Percentiles rank a stretch among this genome's conserved stretches.
These are phyloP conservation scores for Amphicarpaea edgeworthii DNA, from an alignment of 306 rosid species.

Conservation along the genomic window DNA sequence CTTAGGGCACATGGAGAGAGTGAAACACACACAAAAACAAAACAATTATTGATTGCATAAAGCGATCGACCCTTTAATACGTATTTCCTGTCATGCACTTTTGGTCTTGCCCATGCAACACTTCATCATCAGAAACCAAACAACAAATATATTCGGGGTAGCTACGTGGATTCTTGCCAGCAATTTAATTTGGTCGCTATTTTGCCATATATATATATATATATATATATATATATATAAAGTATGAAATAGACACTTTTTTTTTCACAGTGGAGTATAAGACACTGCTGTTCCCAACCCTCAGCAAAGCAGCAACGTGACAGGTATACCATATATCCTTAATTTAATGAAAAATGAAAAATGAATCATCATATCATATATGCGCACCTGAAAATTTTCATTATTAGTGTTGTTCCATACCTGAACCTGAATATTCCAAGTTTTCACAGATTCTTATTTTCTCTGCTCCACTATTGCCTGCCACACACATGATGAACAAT, in stretches of 20 bases:
- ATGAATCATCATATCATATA: too few species aligned
- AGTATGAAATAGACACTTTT: too few species aligned
- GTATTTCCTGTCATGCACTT: neutral
- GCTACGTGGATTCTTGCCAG: too few species aligned
- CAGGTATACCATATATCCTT: too few species aligned
- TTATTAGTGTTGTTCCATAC: neutral
- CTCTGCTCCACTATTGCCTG: neutral
- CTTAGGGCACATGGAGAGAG: neutral
- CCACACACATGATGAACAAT: constrained; percentile 8
- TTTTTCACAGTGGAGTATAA: neutral
- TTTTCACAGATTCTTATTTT: neutral
- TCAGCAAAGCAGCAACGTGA: neutral
- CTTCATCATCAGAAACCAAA: too few species aligned
- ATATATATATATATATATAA: too few species aligned
- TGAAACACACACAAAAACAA: neutral
- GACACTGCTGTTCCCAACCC: neutral
- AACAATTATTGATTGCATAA: too few species aligned
- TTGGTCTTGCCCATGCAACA: neutral
- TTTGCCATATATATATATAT: too few species aligned
- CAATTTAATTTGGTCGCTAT: too few species aligned
- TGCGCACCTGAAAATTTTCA: neutral
- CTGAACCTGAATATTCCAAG: constrained; percentile 1
- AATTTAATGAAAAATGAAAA: too few species aligned
- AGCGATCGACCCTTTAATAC: neutral
- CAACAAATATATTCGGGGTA: too few species aligned